Base-by-base conservation (phyloP, 2,329 filamentous ascomycete genomes). In the Colletotrichum echinochloae region DNA sequence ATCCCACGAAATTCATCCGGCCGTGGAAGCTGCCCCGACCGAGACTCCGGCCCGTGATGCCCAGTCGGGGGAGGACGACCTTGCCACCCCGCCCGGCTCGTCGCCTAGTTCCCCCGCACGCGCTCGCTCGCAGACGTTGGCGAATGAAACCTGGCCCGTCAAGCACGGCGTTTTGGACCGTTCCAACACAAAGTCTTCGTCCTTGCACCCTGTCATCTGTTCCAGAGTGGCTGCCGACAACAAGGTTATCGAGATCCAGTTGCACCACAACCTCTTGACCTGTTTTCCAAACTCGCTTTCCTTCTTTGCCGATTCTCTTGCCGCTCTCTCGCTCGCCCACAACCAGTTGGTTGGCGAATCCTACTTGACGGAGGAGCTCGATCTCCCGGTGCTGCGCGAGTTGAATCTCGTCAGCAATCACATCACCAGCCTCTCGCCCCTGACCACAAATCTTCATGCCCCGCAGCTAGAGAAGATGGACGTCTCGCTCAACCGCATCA, bases 401-500 rank as follows among this genome's bases (percentile, higher is more conserved):
- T 86, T 98, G 48, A 94, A 92, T 75, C 80, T 98, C 28, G 85
- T 89, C 52, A 88, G 88, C 30, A 95, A 96, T 78, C 90, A 90
- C 55, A 89, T 98, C 70, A 90, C 88, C 0, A 89, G 89, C 3
- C 82, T 98, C 12, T 85, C 87, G 1, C 89, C 91, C 0, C 81
- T 98, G 20, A 86, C 89, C 3, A 81, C 84, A 6, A 83, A 89
- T 73, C 86, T 98, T 6, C 85, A 87, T n/a, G 94, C 95, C 0
- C 94, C 94, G 0, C 84, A 82, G 8, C 86, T 98, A 8, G 89
- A 91, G 64, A 92, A 92, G 74, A 85, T 98, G 1, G 93, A 98
- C 77, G 85, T 97, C 9, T 94, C 92, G 30, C 88, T 92, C 73
- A 98, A 98, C 78, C 90, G 92, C n/a, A 82, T 98, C 37, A 87